phyloP scores from a whole-genome alignment of 805 yeast genomes.

The Saccharomycopsis sp. region DNA sequence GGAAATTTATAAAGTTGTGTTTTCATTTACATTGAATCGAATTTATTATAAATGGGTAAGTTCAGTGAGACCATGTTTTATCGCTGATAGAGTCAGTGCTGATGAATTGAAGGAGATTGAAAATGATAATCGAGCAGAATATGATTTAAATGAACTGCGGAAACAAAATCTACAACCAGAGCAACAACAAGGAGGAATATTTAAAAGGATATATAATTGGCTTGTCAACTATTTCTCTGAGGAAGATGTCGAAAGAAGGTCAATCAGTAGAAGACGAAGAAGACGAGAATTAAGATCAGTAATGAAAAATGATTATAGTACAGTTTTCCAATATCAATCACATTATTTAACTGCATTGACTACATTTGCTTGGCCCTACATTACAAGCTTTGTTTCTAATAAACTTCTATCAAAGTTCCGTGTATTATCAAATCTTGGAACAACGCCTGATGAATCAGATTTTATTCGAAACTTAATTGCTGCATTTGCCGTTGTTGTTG shows the following conservation, averaged over 20 bases:
- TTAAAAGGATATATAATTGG: not conserved
- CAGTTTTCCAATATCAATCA: constrained; percentile 23
- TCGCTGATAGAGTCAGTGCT: constrained; percentile 29
- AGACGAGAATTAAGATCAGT: constrained; percentile 27
- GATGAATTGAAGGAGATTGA: constrained; percentile 30
- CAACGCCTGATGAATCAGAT: constrained; percentile 33
- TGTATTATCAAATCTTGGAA: constrained; percentile 23
- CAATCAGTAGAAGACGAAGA: constrained; percentile 18
- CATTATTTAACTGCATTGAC: constrained; percentile 23
- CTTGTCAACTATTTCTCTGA: too few species aligned
- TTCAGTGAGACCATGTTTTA: constrained; percentile 30
- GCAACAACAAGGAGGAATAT: not conserved
- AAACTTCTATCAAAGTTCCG: constrained; percentile 24
- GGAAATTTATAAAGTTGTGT: constrained; percentile 22
- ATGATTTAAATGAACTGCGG: not conserved
- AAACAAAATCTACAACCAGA: not conserved
- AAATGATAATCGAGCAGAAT: constrained; percentile 26
- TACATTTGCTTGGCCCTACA: constrained; percentile 30
- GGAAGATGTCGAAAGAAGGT: constrained; percentile 4
- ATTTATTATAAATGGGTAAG: constrained; percentile 31
- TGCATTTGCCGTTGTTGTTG: constrained; percentile 26
- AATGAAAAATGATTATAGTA: constrained; percentile 27
- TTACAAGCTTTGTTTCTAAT: constrained; percentile 27
- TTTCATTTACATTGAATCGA: constrained; percentile 27
- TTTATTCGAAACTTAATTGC: constrained; percentile 32